Percentiles rank a stretch among this genome's conserved stretches.
phyloP scores from a whole-genome alignment of 2,329 filamentous ascomycete species.

The Didymella sp. region DNA sequence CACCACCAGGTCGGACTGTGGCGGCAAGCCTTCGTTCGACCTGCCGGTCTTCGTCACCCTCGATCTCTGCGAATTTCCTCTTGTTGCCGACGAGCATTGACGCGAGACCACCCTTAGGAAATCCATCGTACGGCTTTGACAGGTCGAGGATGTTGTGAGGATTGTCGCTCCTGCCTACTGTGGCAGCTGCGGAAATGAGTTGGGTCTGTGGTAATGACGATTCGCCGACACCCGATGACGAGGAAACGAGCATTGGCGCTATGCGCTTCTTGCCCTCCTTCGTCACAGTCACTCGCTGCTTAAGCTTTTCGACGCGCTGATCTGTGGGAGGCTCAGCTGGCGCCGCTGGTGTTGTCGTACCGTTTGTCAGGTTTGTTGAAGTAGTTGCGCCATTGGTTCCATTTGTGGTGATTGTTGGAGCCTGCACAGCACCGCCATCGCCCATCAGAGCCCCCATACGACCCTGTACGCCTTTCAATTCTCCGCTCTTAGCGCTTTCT shows the following conservation, averaged over 20 bases:
- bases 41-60: conserved; percentile 75
- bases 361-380: conserved; percentile 45
- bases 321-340: conserved; percentile 53
- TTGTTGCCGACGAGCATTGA: conserved; percentile 92
- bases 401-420: conserved; percentile 63
- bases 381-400: conserved; percentile 57
- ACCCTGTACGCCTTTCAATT: conserved; percentile 87
- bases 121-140: conserved; percentile 89
- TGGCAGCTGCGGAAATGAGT: conserved; percentile 76
- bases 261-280: conserved; percentile 98
- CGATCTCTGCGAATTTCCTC: conserved; percentile 75
- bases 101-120: conserved; percentile 87
- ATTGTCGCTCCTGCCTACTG: conserved; percentile 69
- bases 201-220: conserved; percentile 90
- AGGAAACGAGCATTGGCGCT: conserved; percentile 83
- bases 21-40: conserved; percentile 66
- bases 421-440: conserved; percentile 61
- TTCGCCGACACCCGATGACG: conserved; percentile 83
- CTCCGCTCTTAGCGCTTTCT: conserved; percentile 89
- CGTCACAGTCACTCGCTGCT: conserved; percentile 90
- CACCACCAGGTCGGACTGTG: conserved; percentile 70
- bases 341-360: conserved; percentile 51
- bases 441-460: conserved; percentile 99
- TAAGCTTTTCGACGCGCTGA: conserved; percentile 72
- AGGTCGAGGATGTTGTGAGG: conserved; percentile 87